Base-by-base conservation (phyloP, 768 basidiomycete species). In the Phallus indusiatus region DNA sequence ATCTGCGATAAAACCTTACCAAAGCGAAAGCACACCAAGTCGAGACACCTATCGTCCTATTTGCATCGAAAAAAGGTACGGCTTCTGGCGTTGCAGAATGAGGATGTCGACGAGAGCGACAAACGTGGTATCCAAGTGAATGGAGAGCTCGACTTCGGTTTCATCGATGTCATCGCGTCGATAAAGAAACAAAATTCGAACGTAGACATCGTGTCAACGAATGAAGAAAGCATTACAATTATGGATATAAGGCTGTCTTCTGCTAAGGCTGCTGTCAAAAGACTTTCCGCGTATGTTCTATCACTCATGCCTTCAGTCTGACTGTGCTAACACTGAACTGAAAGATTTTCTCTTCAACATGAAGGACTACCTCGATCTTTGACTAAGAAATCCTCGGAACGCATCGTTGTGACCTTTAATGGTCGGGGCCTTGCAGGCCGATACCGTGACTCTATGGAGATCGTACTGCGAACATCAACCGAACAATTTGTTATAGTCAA, bases 401-500 rank as follows among this genome's bases (percentile, higher is more conserved):
- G n/a, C 35, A 48, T 57, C 9, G 34, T n/a, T n/a, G 42, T 65
- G 20, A 37, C 8, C 6, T 61, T 65, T 37, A 28, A 59, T 22
- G 54, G 42, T 36, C 20, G 42, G 21, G 54, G 47, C 28, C 16
- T 28, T 9, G 17, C 47, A 7, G 81, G 82, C 0, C 69, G 72
- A 24, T 78, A 73, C 60, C 71, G 78, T 53, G 79, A 81, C 59
- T 72, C 70, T 0, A 67, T 82, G 5, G 79, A 81, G 47, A 69
- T 83, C 16, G 59, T 74, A 1, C 81, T 83, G 60, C 62, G 70
- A 47, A 71, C 79, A 54, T 58, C 64, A 0, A 60, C 63, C 3
- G 67, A 69, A 4, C 62, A 65, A 33, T 82, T 83, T 65, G 62
- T 76, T 47, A 81, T 83, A 55, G 72, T 73, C 0, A 76, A 83